Evolutionary conservation across 805 yeast species (phyloP).

Genomic region (Cyberlindnera japonica): DNA sequence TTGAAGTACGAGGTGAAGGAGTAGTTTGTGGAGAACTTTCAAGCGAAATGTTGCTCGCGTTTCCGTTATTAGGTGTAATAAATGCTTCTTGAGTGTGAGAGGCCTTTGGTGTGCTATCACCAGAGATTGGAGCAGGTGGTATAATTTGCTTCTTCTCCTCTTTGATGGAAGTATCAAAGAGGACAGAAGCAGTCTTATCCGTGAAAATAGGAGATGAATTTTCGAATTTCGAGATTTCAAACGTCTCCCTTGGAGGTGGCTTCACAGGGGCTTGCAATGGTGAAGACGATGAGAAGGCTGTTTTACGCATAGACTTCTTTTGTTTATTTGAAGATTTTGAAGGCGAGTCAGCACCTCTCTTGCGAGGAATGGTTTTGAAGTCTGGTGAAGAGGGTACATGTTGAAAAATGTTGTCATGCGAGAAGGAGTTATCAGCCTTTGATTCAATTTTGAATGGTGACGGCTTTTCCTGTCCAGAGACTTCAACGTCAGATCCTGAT

Average conservation of each 20-base stretch:
- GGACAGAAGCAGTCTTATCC: conserved; percentile 4
- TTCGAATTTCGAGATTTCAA: conserved; percentile 27
- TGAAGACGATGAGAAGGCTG: conserved; percentile 32
- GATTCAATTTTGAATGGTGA: conserved; percentile 15
- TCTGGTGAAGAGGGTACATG: conserved; percentile 24
- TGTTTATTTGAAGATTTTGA: conserved; percentile 14
- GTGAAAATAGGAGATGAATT: conserved; percentile 13
- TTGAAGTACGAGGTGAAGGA: conserved; percentile 15
- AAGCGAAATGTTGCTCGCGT: conserved; percentile 10
- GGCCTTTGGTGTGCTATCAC: not conserved
- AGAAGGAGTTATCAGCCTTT: conserved; percentile 27
- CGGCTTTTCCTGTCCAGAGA: not conserved
- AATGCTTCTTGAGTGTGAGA: not conserved
- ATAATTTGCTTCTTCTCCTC: too few species aligned
- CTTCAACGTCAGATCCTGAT: conserved; percentile 1
- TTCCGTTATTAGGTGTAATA: conserved; percentile 16
- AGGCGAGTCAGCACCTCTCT: conserved; percentile 20
- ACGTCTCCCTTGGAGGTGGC: conserved; percentile 23
- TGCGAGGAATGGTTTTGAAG: conserved; percentile 22
- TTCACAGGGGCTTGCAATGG: conserved; percentile 12
- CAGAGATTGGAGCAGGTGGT: not conserved
- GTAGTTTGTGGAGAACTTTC: conserved; percentile 14
- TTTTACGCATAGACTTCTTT: conserved; percentile 17
- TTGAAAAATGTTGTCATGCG: conserved; percentile 36
- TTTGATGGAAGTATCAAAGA: too few species aligned